Evolutionary conservation across 768 basidiomycete species (phyloP), one percentile per base, ranked within the genome.

Genomic region (Kwoniella mangroviensis): DNA sequence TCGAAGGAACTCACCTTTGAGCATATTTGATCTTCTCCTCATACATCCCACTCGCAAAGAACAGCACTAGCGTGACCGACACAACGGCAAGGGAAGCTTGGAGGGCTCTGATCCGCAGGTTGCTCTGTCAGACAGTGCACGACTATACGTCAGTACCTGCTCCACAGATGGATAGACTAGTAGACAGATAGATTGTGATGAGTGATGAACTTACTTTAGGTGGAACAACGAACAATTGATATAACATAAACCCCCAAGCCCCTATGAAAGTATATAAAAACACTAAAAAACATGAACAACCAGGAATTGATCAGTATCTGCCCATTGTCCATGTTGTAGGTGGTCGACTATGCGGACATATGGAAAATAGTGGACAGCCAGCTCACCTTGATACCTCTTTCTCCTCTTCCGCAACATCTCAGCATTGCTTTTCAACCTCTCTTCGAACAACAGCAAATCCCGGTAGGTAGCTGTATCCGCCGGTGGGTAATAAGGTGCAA

Each of bases 21-120:
- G 96, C 94, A 82, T 97, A 98, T 3, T 89, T 91, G 76, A 98
- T 95, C 85, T 96, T 95, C 83, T 99, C 94, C 3, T 90, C 86
- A 78, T 98, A 99, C 88, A 95, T 91, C 19, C 96, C 96, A 75
- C 92, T 95, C 10, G 94, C 93, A 81, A 97, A 98, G 87, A 98
- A 97, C 49, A 99, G 87, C 41, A 91, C 88, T 9, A 98, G 88
- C 2, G 95, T 95, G 15, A 93, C 94, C 64, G 93, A 89, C 21
- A 91, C 89, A 34, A 98, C 92, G 70, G 96, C 92, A 12, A 97
- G 85, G 45, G 94, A 84, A 1, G 91, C 93, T 43, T 88, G 90
- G 7, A 73, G 52, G 3, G 65, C 74, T 85, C 65, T 84, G 82
- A 83, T 81, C 60, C 92, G 86, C 53, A 94, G 83, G 11, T 90